These are phyloP conservation scores for Trypanosoma melophagium DNA, from an alignment of 208 protist genomes.

Conservation along the genomic window DNA sequence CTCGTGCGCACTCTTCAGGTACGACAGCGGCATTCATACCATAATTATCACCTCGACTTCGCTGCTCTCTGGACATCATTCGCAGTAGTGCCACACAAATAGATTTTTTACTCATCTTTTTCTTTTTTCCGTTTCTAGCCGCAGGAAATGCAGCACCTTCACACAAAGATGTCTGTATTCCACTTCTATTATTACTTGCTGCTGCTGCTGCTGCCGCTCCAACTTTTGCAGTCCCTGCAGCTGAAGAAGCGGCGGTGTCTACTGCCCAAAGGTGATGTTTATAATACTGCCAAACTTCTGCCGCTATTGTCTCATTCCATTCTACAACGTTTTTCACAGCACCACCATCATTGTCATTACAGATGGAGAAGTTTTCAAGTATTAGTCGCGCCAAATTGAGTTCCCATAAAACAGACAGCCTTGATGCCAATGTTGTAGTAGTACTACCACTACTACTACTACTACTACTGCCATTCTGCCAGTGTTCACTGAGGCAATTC, in stretches of 20 bases:
- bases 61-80: conserved; percentile 32
- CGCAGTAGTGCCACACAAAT: conserved; percentile 21
- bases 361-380: conserved; percentile 15
- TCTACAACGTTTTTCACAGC: background rate
- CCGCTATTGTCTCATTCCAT: conserved; percentile 36
- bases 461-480: background rate
- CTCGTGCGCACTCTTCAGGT: conserved; percentile 18
- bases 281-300: conserved; percentile 69
- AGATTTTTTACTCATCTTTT: conserved; percentile 26
- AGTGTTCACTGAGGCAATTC: conserved; percentile 14
- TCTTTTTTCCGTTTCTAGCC: background rate
- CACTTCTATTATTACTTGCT: background rate
- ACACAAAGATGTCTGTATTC: background rate
- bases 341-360: background rate
- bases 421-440: conserved; percentile 20
- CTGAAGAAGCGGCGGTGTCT: conserved; percentile 17
- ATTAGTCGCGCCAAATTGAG: conserved; percentile 61
- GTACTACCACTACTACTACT: background rate
- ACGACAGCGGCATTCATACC: conserved; percentile 10
- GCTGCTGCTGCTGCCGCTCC: background rate
- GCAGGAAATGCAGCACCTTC: conserved; percentile 8
- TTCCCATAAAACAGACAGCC: conserved; percentile 40
- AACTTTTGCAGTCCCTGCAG: background rate
- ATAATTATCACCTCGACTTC: background rate
- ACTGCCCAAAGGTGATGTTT: conserved; percentile 42